Evolutionary conservation across 2,329 filamentous ascomycete species (phyloP).

Genomic region (Xylaria multiplex): DNA sequence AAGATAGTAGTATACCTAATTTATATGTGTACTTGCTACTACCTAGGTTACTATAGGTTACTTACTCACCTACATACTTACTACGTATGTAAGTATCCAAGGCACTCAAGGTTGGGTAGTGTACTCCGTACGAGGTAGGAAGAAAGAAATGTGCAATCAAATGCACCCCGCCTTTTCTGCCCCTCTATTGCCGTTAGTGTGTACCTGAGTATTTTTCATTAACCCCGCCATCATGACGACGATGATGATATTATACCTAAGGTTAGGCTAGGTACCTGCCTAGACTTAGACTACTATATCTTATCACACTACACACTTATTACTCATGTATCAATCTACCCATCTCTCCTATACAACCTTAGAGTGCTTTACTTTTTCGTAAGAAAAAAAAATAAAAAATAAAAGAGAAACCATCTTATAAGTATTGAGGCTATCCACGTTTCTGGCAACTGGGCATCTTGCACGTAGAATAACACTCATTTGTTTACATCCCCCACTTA

Average conservation of each 20-base stretch:
- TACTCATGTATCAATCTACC: no score
- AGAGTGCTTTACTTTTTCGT: no score
- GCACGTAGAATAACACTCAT: not conserved
- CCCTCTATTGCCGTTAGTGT: constrained; percentile 16
- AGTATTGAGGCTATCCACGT: constrained; percentile 2
- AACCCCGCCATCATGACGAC: constrained; percentile 16
- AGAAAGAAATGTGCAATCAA: constrained; percentile 24
- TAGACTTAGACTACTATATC: no score
- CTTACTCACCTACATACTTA: not conserved
- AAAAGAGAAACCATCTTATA: not conserved
- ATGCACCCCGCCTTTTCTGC: constrained; percentile 37
- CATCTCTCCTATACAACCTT: not conserved
- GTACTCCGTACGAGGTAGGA: not conserved
- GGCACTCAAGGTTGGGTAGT: no score
- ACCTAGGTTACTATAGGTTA: no score
- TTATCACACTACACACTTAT: no score
- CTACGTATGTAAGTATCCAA: no score
- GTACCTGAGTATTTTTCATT: not conserved
- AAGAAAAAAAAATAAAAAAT: no score
- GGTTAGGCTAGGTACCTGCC: not conserved
- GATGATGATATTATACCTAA: constrained; percentile 3
- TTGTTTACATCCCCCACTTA: not conserved
- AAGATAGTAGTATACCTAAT: no score
- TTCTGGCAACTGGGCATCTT: not conserved
- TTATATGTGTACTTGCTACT: no score